phyloP scores from a whole-genome alignment of 331 rosid species.

The Saraca asoca region DNA sequence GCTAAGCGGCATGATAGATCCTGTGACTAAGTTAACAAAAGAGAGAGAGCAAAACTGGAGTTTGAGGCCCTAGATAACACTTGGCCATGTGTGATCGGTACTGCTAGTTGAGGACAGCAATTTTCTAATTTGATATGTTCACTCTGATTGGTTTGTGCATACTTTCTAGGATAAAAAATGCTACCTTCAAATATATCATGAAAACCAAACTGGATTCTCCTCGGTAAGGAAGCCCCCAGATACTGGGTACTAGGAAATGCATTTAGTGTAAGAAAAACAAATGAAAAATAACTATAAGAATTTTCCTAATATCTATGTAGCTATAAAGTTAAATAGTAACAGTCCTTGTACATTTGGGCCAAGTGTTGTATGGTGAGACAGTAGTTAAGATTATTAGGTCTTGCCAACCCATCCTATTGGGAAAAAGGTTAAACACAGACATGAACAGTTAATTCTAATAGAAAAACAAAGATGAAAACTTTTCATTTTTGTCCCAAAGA shows the following conservation, averaged over 20 bases:
- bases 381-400: too few species aligned
- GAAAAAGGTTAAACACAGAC: too few species aligned
- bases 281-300: too few species aligned
- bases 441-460: too few species aligned
- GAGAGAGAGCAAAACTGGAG: conserved; percentile 80
- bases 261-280: conserved; percentile 16
- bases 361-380: too few species aligned
- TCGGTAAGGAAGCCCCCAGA: conserved; percentile 46
- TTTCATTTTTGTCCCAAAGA: too few species aligned
- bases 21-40: conserved; percentile 79
- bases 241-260: conserved; percentile 46
- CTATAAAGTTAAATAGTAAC: conserved; percentile 11
- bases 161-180: conserved; percentile 47
- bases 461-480: too few species aligned
- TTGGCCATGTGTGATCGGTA: conserved; percentile 41
- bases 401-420: too few species aligned
- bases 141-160: conserved; percentile 41
- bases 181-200: conserved; percentile 53
- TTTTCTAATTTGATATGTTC: conserved; percentile 54
- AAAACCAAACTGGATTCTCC: conserved; percentile 51
- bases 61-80: conserved; percentile 42
- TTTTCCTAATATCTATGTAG: neutral
- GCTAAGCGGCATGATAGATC: conserved; percentile 41
- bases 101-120: conserved; percentile 44
- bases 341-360: too few species aligned